phyloP scores from a whole-genome alignment of 352 stramenopile genomes.

The Elongisporangium prolatum region DNA sequence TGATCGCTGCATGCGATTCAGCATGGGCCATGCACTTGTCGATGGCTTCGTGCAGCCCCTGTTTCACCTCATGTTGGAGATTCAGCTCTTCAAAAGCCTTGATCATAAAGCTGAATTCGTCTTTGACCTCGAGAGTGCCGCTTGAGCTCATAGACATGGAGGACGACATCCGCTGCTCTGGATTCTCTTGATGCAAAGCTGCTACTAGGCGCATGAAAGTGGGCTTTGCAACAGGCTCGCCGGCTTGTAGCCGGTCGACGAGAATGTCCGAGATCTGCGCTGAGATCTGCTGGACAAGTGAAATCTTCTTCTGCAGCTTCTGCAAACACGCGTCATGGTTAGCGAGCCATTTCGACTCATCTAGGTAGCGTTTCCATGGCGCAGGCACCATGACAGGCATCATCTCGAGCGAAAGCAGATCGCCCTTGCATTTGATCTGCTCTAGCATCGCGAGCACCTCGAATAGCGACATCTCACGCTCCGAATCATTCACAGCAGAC shows the following conservation, averaged over 20 bases:
- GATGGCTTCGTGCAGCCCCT: slow-evolving; percentile 42
- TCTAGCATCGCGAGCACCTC: slow-evolving; percentile 52
- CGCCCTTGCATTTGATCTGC: slow-evolving; percentile 44
- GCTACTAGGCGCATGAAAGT: slow-evolving; percentile 44
- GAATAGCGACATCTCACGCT: slow-evolving; percentile 55
- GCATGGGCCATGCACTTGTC: slow-evolving; percentile 22
- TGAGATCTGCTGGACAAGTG: slow-evolving; percentile 35
- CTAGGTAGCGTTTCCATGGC: slow-evolving; percentile 39
- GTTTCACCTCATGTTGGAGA: slow-evolving; percentile 47
- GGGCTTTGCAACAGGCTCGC: slow-evolving; percentile 40
- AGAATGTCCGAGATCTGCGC: slow-evolving; percentile 42
- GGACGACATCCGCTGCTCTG: slow-evolving; percentile 5
- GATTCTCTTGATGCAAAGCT: slow-evolving; percentile 39
- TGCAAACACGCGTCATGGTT: slow-evolving; percentile 38
- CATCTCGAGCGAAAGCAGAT: slow-evolving; percentile 50
- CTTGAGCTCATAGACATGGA: slow-evolving; percentile 38
- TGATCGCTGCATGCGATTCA: neutral
- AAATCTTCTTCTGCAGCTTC: slow-evolving; percentile 31
- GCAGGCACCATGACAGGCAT: slow-evolving; percentile 34
- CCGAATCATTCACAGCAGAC: slow-evolving; percentile 12
- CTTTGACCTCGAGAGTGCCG: slow-evolving; percentile 34
- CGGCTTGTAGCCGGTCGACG: slow-evolving; percentile 38
- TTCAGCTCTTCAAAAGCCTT: slow-evolving; percentile 62
- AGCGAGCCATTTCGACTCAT: slow-evolving; percentile 27
- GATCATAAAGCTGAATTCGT: slow-evolving; percentile 66